These are phyloP conservation scores for Capronia epimyces DNA, from an alignment of 2,329 filamentous ascomycete genomes.

Conservation along the genomic window DNA sequence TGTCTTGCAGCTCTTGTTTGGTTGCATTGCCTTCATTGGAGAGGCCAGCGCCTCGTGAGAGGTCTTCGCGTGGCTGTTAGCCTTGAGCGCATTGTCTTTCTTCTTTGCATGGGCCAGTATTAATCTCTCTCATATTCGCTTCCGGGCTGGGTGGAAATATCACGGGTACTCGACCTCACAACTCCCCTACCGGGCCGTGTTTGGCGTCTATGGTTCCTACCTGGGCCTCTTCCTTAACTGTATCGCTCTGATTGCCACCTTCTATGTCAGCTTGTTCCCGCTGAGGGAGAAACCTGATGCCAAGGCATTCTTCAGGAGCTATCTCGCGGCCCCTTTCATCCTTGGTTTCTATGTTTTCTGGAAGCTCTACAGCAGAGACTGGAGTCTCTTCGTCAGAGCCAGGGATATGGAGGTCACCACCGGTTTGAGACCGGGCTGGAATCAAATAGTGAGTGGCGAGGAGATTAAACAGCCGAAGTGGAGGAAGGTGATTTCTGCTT, in stretches of 20 bases:
- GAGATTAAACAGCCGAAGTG: neutral
- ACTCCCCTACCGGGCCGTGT: constrained; percentile 73
- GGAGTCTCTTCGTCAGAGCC: constrained; percentile 8
- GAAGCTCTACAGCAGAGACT: constrained; percentile 31
- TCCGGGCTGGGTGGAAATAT: constrained; percentile 71
- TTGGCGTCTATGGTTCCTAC: constrained; percentile 74
- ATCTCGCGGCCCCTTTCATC: constrained; percentile 44
- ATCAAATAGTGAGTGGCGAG: neutral
- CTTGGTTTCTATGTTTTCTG: constrained; percentile 39
- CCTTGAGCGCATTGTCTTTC: constrained; percentile 66
- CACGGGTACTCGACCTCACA: constrained; percentile 66
- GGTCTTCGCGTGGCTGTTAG: constrained; percentile 73
- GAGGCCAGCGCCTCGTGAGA: constrained; percentile 44
- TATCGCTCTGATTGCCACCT: constrained; percentile 72
- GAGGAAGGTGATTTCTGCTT: constrained; percentile 1
- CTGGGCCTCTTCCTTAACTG: constrained; percentile 70
- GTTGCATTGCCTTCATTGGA: constrained; percentile 71
- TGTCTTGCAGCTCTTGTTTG: constrained; percentile 58
- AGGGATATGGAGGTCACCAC: constrained; percentile 18
- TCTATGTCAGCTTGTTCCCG: constrained; percentile 80
- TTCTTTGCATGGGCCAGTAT: constrained; percentile 63
- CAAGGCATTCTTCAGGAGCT: constrained; percentile 43
- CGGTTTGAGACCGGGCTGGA: constrained; percentile 11
- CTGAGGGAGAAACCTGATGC: constrained; percentile 46
- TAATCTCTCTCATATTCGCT: constrained; percentile 67